Evolutionary conservation across 2,329 filamentous ascomycete genomes (phyloP).

Genomic region (Xylariaceae sp.): DNA sequence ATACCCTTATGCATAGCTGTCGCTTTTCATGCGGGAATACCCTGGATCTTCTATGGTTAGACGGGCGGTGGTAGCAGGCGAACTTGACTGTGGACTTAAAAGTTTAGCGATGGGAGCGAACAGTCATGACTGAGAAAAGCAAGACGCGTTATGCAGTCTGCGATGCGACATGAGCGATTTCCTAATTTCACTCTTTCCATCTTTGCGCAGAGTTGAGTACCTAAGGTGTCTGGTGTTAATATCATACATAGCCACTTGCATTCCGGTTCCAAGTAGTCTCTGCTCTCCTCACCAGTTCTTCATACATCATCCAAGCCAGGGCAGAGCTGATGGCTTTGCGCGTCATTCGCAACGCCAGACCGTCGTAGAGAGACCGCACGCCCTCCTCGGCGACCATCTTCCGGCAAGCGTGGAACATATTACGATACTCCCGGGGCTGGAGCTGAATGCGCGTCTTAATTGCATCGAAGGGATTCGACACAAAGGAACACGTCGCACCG

Average conservation of each 20-base stretch:
- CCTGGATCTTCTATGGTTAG: too few species aligned
- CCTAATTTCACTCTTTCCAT: too few species aligned
- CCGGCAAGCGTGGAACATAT: conserved; percentile 68
- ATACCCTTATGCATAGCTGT: too few species aligned
- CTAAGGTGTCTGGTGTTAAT: too few species aligned
- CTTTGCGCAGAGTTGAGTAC: too few species aligned
- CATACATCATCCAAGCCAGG: conserved; percentile 95
- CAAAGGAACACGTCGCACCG: conserved; percentile 71
- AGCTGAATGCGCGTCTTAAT: conserved; percentile 93
- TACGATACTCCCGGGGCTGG: conserved; percentile 73
- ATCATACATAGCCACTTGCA: conserved; percentile 18
- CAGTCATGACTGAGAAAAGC: too few species aligned
- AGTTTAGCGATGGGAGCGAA: too few species aligned
- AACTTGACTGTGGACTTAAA: too few species aligned
- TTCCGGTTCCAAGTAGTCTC: conserved; percentile 28
- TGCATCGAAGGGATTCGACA: conserved; percentile 95
- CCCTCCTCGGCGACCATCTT: conserved; percentile 81
- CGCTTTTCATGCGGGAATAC: too few species aligned
- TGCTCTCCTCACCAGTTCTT: conserved; percentile 77
- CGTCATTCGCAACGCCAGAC: conserved; percentile 76
- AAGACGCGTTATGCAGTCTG: too few species aligned
- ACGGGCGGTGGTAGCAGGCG: too few species aligned
- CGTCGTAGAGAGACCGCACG: conserved; percentile 72
- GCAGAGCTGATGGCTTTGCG: conserved; percentile 89
- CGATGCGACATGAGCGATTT: too few species aligned